Evolutionary conservation across 139 green algal genomes (phyloP).

Genomic region (Micractinium sp.): DNA sequence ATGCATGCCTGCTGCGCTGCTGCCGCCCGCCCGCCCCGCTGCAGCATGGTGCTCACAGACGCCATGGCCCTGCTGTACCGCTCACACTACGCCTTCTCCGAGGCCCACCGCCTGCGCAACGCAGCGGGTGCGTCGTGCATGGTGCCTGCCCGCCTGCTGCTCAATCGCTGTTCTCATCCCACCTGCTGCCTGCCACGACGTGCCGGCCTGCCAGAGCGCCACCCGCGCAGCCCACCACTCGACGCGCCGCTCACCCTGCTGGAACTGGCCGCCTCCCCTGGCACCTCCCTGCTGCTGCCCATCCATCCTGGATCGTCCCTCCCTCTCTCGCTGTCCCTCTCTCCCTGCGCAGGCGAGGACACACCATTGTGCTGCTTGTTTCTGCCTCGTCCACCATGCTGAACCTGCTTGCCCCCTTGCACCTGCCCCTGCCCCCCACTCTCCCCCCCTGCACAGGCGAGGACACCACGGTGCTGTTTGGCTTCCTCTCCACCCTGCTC

Average conservation of each 20-base stretch:
- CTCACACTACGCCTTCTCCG: conserved; percentile 56
- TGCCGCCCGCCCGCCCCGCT: neutral
- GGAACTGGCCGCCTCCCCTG: too few relatives aligned
- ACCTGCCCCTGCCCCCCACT: too few relatives aligned
- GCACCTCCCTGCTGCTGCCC: too few relatives aligned
- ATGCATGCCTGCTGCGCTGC: too few relatives aligned
- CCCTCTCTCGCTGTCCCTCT: too few relatives aligned
- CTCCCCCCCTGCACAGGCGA: neutral
- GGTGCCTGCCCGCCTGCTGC: neutral
- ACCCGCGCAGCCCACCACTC: too few relatives aligned
- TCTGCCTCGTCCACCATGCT: conserved; percentile 54
- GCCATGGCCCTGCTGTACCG: conserved; percentile 65
- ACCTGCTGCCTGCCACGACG: neutral
- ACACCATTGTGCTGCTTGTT: conserved; percentile 59
- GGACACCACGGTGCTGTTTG: conserved; percentile 63
- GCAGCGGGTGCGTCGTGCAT: neutral
- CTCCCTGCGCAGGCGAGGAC: conserved; percentile 33
- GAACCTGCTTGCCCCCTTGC: conserved; percentile 31
- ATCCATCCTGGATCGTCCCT: too few relatives aligned
- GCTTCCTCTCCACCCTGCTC: conserved; percentile 59
- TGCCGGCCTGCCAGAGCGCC: too few relatives aligned
- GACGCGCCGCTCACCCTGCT: conserved; percentile 34
- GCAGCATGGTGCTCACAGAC: conserved; percentile 65
- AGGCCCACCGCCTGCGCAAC: conserved; percentile 41
- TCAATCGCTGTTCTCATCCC: neutral